phyloP scores from a whole-genome alignment of 2,329 filamentous ascomycete genomes.

The Diaporthe citrichinensis region DNA sequence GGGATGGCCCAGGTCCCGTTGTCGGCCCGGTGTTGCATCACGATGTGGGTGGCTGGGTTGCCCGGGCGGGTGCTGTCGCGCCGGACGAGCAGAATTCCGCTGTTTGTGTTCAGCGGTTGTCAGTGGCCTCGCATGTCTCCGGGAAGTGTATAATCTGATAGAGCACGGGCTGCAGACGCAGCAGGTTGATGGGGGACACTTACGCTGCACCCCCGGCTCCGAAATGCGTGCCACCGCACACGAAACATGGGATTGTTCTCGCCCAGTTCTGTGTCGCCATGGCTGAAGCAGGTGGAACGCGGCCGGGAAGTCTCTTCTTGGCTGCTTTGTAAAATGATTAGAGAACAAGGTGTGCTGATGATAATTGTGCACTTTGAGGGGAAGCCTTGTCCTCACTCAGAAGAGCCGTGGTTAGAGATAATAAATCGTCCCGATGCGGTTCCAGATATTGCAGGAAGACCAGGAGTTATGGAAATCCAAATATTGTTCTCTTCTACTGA shows the following conservation, averaged over 20 bases:
- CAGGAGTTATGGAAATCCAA: background rate
- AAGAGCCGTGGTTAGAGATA: no score
- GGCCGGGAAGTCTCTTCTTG: no score
- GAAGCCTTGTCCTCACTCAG: background rate
- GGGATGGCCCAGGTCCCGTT: conserved; percentile 7
- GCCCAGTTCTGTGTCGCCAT: background rate
- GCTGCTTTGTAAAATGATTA: background rate
- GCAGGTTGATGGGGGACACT: background rate
- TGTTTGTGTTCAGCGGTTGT: background rate
- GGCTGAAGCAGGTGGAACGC: background rate
- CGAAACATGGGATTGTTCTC: background rate
- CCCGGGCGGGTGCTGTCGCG: background rate
- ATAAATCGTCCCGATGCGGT: no score
- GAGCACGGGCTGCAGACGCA: background rate
- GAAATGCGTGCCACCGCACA: background rate
- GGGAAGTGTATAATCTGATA: background rate
- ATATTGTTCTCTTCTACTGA: background rate
- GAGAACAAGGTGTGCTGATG: background rate
- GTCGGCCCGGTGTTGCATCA: conserved; percentile 24
- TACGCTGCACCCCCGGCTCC: conserved; percentile 1
- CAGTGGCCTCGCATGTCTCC: background rate
- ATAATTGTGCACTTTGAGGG: no score
- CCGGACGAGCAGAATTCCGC: conserved; percentile 19
- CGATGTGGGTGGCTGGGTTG: background rate
- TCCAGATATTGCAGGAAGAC: background rate